These are phyloP conservation scores for Royoungia palumana DNA, from an alignment of 768 basidiomycete species.

Conservation along the genomic window DNA sequence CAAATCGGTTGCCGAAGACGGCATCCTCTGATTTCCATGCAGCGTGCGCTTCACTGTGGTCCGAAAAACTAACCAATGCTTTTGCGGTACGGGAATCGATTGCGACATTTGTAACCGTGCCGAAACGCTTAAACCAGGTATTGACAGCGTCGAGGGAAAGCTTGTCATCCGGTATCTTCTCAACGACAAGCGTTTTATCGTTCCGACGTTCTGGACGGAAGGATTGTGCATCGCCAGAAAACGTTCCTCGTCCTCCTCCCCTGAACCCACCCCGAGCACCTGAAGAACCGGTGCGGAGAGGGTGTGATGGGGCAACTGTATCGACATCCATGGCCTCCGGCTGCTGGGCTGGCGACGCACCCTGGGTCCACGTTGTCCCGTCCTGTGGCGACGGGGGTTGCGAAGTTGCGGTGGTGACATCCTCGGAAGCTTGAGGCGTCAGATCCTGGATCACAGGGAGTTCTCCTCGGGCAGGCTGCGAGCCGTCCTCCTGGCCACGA, in stretches of 20 bases:
- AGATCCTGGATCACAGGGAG: constrained; percentile 82
- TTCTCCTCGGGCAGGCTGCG: constrained; percentile 52
- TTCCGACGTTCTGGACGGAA: constrained; percentile 66
- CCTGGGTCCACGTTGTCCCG: constrained; percentile 20
- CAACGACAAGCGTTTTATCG: constrained; percentile 85
- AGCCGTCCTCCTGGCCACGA: constrained; percentile 52
- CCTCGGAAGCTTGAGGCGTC: constrained; percentile 51
- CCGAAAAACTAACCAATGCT: constrained; percentile 84
- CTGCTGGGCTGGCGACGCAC: constrained; percentile 7
- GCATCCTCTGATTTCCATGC: constrained; percentile 95
- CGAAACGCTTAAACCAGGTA: constrained; percentile 89
- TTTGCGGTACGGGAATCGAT: constrained; percentile 73
- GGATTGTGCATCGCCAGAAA: constrained; percentile 59
- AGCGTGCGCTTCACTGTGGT: constrained; percentile 77
- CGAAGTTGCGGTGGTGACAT: constrained; percentile 25
- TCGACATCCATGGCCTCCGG: constrained; percentile 31
- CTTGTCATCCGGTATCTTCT: constrained; percentile 88
- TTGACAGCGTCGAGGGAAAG: constrained; percentile 76
- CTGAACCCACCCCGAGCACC: constrained; percentile 45
- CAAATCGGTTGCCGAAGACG: constrained; percentile 92
- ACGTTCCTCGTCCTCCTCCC: constrained; percentile 53
- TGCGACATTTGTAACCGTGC: constrained; percentile 88
- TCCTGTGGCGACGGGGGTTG: constrained; percentile 20
- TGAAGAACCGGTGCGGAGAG: constrained; percentile 27
- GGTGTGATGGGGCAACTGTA: constrained; percentile 26